These are phyloP conservation scores for Beta macrorhiza DNA, from an alignment of 179 eudicot species.

Conservation along the genomic window DNA sequence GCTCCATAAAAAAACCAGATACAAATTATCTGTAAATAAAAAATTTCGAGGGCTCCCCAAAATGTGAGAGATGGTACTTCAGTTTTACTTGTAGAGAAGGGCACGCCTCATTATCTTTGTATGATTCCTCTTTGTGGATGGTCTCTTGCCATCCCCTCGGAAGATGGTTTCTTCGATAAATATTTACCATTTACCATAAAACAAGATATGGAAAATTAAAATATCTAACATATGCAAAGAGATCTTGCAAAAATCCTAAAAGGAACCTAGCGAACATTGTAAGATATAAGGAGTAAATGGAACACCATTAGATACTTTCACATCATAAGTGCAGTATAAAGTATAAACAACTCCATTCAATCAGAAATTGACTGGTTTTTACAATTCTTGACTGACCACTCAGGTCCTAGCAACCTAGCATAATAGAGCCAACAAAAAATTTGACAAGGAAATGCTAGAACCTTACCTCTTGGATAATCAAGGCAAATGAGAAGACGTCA, in stretches of 20 bases:
- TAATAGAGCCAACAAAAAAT: not conserved
- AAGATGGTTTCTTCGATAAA: not conserved
- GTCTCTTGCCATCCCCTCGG: not conserved
- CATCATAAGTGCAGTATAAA: not conserved
- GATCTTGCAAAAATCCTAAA: not conserved
- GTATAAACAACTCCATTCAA: not conserved
- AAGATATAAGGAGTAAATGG: no score
- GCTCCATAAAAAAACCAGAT: no score
- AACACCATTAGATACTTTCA: not conserved
- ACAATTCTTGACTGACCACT: not conserved
- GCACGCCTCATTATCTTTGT: not conserved
- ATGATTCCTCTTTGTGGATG: not conserved
- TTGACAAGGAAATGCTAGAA: not conserved
- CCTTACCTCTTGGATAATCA: constrained; percentile 51
- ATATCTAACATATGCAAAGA: not conserved
- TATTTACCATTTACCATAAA: not conserved
- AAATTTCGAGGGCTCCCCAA: no score
- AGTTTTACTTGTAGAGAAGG: not conserved
- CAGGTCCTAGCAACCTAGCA: not conserved
- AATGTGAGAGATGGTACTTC: no score
- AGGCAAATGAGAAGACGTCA: constrained; percentile 50
- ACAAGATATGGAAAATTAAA: no score
- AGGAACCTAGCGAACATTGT: not conserved
- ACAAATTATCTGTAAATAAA: no score
- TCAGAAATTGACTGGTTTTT: not conserved